phyloP scores from a whole-genome alignment of 2,329 filamentous ascomycete species.

The Paecilomyces sp. region DNA sequence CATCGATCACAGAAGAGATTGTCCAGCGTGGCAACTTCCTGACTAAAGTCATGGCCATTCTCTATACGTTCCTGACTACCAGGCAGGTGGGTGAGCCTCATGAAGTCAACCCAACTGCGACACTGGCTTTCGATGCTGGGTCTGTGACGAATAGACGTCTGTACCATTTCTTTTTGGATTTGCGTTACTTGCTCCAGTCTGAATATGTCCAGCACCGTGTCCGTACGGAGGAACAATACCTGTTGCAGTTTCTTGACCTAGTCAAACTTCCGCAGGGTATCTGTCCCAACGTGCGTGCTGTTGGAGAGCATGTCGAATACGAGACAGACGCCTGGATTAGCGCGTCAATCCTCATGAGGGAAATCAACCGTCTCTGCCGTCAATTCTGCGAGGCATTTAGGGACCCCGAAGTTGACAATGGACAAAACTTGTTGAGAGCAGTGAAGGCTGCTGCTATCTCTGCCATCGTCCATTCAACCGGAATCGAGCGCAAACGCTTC shows the following conservation, averaged over 20 bases:
- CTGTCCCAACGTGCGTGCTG: slow-evolving; percentile 83
- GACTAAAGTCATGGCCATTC: slow-evolving; percentile 87
- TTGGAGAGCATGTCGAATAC: slow-evolving; percentile 95
- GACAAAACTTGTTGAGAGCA: slow-evolving; percentile 63
- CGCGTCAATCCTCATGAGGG: slow-evolving; percentile 84
- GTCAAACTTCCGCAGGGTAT: slow-evolving; percentile 97
- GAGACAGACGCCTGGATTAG: slow-evolving; percentile 98
- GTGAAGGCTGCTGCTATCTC: slow-evolving; percentile 62
- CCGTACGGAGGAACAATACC: slow-evolving; percentile 74
- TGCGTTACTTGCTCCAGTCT: slow-evolving; percentile 84
- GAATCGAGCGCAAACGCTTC: slow-evolving; percentile 80
- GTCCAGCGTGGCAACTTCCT: slow-evolving; percentile 93
- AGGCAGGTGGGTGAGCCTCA: slow-evolving; percentile 91
- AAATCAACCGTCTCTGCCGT: slow-evolving; percentile 87
- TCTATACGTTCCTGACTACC: slow-evolving; percentile 95
- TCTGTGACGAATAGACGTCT: slow-evolving; percentile 91
- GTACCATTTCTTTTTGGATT: slow-evolving; percentile 95
- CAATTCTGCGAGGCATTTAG: slow-evolving; percentile 84
- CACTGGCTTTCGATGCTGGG: slow-evolving; percentile 86
- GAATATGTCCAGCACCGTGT: slow-evolving; percentile 81
- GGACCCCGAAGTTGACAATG: slow-evolving; percentile 58
- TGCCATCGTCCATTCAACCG: slow-evolving; percentile 82
- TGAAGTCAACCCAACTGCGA: slow-evolving; percentile 78
- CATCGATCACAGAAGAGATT: slow-evolving; percentile 92
- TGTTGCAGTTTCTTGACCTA: slow-evolving; percentile 89